Conservation (phyloP, 768 basidiomycete genomes). For the Hygrophorus pudorinus region DNA sequence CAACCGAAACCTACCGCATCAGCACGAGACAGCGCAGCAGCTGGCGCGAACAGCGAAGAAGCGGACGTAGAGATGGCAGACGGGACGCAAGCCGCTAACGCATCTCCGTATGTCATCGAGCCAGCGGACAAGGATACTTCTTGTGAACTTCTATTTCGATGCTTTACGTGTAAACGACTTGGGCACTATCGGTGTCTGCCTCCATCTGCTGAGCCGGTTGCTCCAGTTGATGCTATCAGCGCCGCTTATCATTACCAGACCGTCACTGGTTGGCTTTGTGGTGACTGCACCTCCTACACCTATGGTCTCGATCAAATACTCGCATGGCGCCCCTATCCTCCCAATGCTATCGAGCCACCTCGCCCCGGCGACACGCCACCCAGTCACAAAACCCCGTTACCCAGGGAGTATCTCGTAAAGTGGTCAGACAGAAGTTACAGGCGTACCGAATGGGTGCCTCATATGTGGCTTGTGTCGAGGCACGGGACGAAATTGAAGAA, state of each 20-base stretch:
- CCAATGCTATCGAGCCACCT: slow-evolving; percentile 46
- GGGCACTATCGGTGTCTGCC: slow-evolving; percentile 75
- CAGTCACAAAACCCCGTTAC: slow-evolving; percentile 50
- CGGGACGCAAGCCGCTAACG: slow-evolving; percentile 8
- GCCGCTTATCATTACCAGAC: slow-evolving; percentile 57
- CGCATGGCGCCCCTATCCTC: slow-evolving; percentile 83
- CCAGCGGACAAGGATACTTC: too few species aligned
- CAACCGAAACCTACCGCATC: slow-evolving; percentile 10
- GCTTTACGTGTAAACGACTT: slow-evolving; percentile 71
- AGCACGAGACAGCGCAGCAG: slow-evolving; percentile 4
- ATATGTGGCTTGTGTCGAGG: slow-evolving; percentile 79
- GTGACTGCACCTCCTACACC: slow-evolving; percentile 65
- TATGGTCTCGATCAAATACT: slow-evolving; percentile 75
- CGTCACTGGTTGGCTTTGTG: slow-evolving; percentile 53
- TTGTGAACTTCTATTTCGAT: slow-evolving; percentile 64
- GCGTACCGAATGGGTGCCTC: slow-evolving; percentile 81
- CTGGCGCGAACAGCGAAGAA: slow-evolving; percentile 1
- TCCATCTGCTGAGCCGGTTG: slow-evolving; percentile 27
- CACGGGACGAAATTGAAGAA: slow-evolving; percentile 59
- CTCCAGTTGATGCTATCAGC: slow-evolving; percentile 24
- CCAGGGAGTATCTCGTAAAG: slow-evolving; percentile 91
- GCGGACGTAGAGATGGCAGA: slow-evolving; percentile 29
- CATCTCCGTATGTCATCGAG: too few species aligned
- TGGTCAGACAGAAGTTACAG: slow-evolving; percentile 76
- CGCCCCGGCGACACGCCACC: slow-evolving; percentile 28